A percentile compares a stretch with the other conserved stretches of the same genome.
Evolutionary conservation across 176 grass and related monocot genomes (phyloP).

Genomic region (Typha latifolia): DNA sequence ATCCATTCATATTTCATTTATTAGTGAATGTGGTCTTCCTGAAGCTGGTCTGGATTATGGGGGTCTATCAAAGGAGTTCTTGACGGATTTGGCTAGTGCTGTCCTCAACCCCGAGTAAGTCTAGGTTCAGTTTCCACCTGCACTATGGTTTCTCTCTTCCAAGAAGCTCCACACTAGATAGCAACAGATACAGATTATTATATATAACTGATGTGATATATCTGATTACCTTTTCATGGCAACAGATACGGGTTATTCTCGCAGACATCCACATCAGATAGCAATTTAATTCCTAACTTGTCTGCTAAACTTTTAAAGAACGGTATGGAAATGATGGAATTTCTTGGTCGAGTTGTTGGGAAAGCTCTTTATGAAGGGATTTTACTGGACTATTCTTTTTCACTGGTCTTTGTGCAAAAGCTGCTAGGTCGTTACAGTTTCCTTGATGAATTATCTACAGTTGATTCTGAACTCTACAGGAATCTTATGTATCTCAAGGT

Average conservation of each 20-base stretch:
- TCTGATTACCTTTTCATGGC: conserved; percentile 18
- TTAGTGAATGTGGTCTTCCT: conserved; percentile 90
- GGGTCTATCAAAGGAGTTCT: conserved; percentile 91
- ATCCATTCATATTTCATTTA: conserved; percentile 90
- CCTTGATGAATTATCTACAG: conserved; percentile 89
- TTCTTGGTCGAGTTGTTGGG: conserved; percentile 85
- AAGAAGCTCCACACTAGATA: neutral
- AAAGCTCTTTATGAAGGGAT: conserved; percentile 98
- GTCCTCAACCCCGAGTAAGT: conserved; percentile 84
- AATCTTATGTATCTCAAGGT: conserved; percentile 97
- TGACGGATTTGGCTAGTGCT: conserved; percentile 85
- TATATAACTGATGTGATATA: conserved; percentile 13
- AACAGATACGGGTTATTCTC: conserved; percentile 75
- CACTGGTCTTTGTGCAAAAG: conserved; percentile 94
- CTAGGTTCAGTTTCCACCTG: conserved; percentile 1
- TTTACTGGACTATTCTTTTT: conserved; percentile 93
- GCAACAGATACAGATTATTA: neutral
- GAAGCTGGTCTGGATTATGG: conserved; percentile 98
- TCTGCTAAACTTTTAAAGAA: conserved; percentile 81
- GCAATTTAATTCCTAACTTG: conserved; percentile 78
- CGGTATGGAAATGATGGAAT: conserved; percentile 92
- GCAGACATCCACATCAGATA: conserved; percentile 75
- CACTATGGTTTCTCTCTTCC: neutral
- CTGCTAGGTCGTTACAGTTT: conserved; percentile 84
- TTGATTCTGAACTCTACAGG: conserved; percentile 88